phyloP scores from a whole-genome alignment of 768 basidiomycete species.

The Phaeolepiota aurea region DNA sequence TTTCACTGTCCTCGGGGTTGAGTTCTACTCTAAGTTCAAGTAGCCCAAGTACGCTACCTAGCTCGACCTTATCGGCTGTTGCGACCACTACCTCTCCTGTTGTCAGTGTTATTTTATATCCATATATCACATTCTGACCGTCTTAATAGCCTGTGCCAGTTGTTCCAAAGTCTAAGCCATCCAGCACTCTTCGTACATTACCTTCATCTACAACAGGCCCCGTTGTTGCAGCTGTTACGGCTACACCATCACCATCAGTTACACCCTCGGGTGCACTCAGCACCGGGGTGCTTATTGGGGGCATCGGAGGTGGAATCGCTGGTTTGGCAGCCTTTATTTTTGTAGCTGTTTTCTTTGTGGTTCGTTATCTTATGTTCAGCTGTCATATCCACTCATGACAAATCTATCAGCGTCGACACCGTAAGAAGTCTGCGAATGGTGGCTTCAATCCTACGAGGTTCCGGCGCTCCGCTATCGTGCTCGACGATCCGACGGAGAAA shows the following conservation, averaged over 20 bases:
- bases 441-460: slow-evolving; percentile 43
- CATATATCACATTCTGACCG: too few species aligned
- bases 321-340: not conserved
- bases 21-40: too few species aligned
- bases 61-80: too few species aligned
- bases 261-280: not conserved
- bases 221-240: not conserved
- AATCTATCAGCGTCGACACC: slow-evolving; percentile 16
- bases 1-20: too few species aligned
- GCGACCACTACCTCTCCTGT: too few species aligned
- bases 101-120: too few species aligned
- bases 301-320: not conserved
- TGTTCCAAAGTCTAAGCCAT: not conserved
- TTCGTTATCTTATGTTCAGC: not conserved
- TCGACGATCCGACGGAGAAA: slow-evolving; percentile 15
- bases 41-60: too few species aligned
- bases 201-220: not conserved
- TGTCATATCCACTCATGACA: not conserved
- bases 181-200: not conserved
- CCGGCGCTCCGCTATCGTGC: slow-evolving; percentile 41
- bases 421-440: slow-evolving; percentile 22
- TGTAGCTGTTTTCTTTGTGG: not conserved
- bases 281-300: not conserved
- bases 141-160: not conserved
- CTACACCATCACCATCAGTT: not conserved